Evolutionary conservation across 192 early-diverging fungal species (phyloP), one percentile per base, ranked within the genome.

Genomic region (Coemansia umbellata): DNA sequence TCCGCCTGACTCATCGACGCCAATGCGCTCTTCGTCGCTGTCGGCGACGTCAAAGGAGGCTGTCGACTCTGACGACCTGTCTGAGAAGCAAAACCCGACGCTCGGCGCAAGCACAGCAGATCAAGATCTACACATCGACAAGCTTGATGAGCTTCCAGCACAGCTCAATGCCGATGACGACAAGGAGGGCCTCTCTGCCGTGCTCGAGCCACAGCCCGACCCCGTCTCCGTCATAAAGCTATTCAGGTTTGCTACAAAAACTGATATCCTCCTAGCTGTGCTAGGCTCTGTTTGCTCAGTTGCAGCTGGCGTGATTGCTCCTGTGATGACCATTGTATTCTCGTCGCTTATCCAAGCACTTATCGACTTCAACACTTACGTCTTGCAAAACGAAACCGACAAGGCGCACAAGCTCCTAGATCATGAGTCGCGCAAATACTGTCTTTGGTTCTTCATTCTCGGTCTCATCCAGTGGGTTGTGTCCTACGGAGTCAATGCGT

Each of bases 241-340:
- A 28, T 90, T 84, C 51, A 79, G 84, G 13, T 92, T 86, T 60
- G 84, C 88, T 5, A 79, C 79, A 23, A 54, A 73, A 15, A 42
- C 50, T 2, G 88, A 90, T 52, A 66, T 58, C 36, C 18, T 81
- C 19, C 78, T 83, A 37, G 83, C 81, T 35, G 22, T 64, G n/a
- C 5, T 80, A 27, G 79, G 78, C 23, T 23, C 50, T 10, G 24
- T 74, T 11, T 55, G 65, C 58, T 69, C 79, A 4, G 9, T 66
- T 3, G 71, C 57, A 13, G 55, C 58, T 2, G 80, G 80, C n/a
- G 52, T 57, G 8, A 47, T 66, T 17, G 37, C 51, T 21, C 80
- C 80, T 3, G 22, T 70, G 11, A 80, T 80, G 78, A 67, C 71
- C 0, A 31, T 77, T 19, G 31, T 77, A 0, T 69, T 77, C 43